A percentile compares a stretch with the other conserved stretches of the same genome.
These are phyloP conservation scores for Manihot esculenta DNA, from an alignment of 441 rosid genomes.

Conservation along the genomic window DNA sequence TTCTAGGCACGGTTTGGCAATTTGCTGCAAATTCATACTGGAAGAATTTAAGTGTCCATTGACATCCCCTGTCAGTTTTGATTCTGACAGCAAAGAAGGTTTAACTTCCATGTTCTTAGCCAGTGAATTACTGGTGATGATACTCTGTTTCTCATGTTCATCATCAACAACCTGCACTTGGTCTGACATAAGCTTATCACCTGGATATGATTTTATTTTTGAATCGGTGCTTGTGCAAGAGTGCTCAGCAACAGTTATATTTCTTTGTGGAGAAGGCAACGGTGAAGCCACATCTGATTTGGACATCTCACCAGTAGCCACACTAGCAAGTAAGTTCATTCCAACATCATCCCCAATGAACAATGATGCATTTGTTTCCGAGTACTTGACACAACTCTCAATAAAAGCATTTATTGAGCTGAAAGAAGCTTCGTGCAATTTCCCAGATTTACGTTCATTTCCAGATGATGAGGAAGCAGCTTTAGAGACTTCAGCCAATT, in stretches of 20 bases:
- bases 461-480: slow-evolving; percentile 45
- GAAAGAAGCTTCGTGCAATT: slow-evolving; percentile 57
- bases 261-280: slow-evolving; percentile 52
- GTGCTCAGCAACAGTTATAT: slow-evolving; percentile 34
- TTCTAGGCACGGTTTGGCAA: slow-evolving; percentile 41
- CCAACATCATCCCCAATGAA: slow-evolving; percentile 82
- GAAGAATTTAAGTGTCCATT: slow-evolving; percentile 38
- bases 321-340: slow-evolving; percentile 94
- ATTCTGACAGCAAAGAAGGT: slow-evolving; percentile 5
- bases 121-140: slow-evolving; percentile 22
- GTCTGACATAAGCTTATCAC: slow-evolving; percentile 35
- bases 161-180: slow-evolving; percentile 26
- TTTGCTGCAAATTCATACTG: slow-evolving; percentile 36
- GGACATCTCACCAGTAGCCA: slow-evolving; percentile 90
- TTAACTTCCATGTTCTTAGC: slow-evolving; percentile 28
- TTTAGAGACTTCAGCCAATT: slow-evolving; percentile 43
- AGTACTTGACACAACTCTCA: slow-evolving; percentile 81
- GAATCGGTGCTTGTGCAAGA: slow-evolving; percentile 42
- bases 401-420: slow-evolving; percentile 84
- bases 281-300: slow-evolving; percentile 64
- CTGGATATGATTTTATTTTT: slow-evolving; percentile 33
- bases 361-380: slow-evolving; percentile 50
- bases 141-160: slow-evolving; percentile 38
- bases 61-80: slow-evolving; percentile 34
- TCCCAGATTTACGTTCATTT: slow-evolving; percentile 46